phyloP scores from a whole-genome alignment of 2,329 filamentous ascomycete species.

The Alternaria sp. region DNA sequence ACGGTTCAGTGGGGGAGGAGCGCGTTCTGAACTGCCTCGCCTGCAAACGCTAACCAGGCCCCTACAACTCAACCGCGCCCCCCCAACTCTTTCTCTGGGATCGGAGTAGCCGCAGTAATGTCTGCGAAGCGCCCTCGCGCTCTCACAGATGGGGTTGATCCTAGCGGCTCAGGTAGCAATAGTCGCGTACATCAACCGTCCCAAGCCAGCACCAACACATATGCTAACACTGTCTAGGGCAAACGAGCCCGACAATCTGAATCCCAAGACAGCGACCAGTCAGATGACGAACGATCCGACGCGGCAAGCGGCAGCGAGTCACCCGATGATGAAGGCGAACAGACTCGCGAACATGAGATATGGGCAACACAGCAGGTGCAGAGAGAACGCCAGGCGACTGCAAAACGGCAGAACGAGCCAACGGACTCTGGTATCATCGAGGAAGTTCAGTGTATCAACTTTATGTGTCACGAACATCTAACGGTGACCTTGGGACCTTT shows the following conservation, averaged over 20 bases:
- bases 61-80: neutral
- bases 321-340: slow-evolving; percentile 28
- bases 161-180: slow-evolving; percentile 17
- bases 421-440: slow-evolving; percentile 89
- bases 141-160: slow-evolving; percentile 29
- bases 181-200: slow-evolving; percentile 31
- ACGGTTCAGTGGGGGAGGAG: slow-evolving; percentile 27
- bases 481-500: slow-evolving; percentile 87
- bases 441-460: slow-evolving; percentile 86
- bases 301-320: slow-evolving; percentile 19
- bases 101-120: slow-evolving; percentile 25
- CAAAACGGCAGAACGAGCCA: slow-evolving; percentile 66
- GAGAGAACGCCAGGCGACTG: slow-evolving; percentile 32
- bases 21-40: slow-evolving; percentile 29
- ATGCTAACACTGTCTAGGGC: slow-evolving; percentile 34
- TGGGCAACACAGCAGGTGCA: slow-evolving; percentile 44
- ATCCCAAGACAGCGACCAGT: slow-evolving; percentile 32
- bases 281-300: slow-evolving; percentile 21
- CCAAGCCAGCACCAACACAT: neutral
- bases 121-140: slow-evolving; percentile 46
- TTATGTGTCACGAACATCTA: slow-evolving; percentile 92
- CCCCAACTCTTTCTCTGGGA: neutral
- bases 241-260: slow-evolving; percentile 43
- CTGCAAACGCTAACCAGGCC: slow-evolving; percentile 2
- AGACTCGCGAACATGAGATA: slow-evolving; percentile 29